phyloP scores from a whole-genome alignment of 306 rosid genomes.

The Glycyrrhiza uralensis region DNA sequence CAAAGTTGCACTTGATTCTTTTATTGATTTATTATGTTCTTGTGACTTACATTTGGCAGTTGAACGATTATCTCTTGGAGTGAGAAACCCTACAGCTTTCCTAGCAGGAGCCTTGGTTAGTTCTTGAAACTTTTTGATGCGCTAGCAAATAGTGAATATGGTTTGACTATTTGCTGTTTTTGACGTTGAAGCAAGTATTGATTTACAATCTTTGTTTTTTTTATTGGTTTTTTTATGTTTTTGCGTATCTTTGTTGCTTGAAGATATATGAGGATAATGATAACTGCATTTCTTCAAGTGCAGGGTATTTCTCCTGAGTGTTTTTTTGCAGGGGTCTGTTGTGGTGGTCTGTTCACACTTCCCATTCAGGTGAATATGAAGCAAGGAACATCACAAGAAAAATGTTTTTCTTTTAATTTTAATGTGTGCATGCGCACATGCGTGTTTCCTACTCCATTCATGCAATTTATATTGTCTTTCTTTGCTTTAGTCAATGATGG shows the following conservation, averaged over 20 bases:
- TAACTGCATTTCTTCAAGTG: constrained; percentile 8
- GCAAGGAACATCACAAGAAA: background rate
- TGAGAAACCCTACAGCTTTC: constrained; percentile 61
- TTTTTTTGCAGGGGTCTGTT: constrained; percentile 68
- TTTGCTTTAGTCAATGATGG: no score
- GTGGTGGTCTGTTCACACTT: constrained; percentile 66
- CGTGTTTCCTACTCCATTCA: no score
- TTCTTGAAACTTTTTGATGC: constrained; percentile 7
- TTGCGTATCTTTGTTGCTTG: background rate
- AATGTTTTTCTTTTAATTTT: background rate
- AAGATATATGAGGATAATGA: background rate
- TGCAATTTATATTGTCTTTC: no score
- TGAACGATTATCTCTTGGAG: constrained; percentile 66
- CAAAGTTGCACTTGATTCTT: constrained; percentile 1
- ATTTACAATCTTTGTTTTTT: no score
- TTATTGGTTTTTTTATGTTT: background rate
- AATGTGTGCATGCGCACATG: no score
- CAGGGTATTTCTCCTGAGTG: constrained; percentile 60
- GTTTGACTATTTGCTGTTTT: background rate
- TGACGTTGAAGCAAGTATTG: background rate
- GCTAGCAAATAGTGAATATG: background rate
- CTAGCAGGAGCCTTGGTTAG: constrained; percentile 66
- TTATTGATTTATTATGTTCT: constrained; percentile 21
- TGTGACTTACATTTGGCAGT: constrained; percentile 39
- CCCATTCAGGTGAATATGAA: constrained; percentile 46